Conservation (phyloP, 1,284 basidiomycete genomes). For the Schizophyllum commune region DNA sequence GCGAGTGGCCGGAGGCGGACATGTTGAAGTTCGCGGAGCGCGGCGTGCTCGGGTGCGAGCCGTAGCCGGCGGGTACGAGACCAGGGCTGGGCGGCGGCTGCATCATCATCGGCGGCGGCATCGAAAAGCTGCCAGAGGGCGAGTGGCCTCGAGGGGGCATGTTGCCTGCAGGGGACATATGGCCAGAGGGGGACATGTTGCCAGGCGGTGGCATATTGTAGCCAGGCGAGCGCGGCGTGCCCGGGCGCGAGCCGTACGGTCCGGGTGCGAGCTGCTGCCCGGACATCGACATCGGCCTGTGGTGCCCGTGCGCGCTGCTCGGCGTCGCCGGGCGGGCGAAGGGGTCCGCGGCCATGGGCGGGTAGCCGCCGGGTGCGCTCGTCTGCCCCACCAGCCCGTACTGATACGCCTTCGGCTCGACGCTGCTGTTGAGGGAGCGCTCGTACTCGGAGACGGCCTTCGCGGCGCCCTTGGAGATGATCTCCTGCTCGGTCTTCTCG, state of each 20-base stretch:
- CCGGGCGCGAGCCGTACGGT: not conserved
- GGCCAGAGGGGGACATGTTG: not conserved
- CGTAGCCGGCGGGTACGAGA: not conserved
- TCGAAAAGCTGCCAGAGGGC: too few species aligned
- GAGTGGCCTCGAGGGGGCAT: too few species aligned
- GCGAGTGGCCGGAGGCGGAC: not conserved
- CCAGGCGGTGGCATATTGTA: not conserved
- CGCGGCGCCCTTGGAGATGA: not conserved
- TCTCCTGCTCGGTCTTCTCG: conserved; percentile 14
- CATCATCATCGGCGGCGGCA: too few species aligned
- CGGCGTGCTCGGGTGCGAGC: not conserved
- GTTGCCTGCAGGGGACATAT: too few species aligned
- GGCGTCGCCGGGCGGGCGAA: too few species aligned
- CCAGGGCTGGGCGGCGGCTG: too few species aligned
- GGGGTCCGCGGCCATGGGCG: not conserved
- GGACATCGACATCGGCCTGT: not conserved
- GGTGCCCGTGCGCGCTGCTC: too few species aligned
- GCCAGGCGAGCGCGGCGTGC: not conserved
- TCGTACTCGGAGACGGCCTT: not conserved
- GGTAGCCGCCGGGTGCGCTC: conserved; percentile 10
- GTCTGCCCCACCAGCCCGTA: conserved; percentile 44
- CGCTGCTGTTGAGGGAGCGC: conserved; percentile 20
- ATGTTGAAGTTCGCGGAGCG: not conserved
- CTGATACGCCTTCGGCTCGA: conserved; percentile 38
- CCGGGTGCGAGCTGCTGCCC: not conserved